Evolutionary conservation across 179 eudicot genomes (phyloP).

Genomic region (Nepenthes alata): DNA sequence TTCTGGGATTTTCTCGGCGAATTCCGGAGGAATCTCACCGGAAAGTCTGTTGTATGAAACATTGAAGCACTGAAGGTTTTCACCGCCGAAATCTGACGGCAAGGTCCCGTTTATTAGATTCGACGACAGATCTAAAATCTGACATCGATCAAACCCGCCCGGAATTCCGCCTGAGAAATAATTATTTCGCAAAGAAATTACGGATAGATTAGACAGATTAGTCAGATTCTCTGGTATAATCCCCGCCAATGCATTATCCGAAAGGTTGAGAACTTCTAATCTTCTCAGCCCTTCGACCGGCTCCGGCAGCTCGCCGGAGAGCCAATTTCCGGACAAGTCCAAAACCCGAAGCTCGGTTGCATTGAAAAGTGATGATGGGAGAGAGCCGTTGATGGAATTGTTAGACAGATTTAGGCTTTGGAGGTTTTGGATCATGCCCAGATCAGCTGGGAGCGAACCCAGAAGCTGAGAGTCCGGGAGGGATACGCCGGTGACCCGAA

Average conservation of each 20-base stretch:
- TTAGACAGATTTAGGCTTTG: constrained; percentile 39
- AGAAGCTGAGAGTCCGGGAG: constrained; percentile 50
- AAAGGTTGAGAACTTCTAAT: constrained; percentile 37
- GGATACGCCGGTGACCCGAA: constrained; percentile 35
- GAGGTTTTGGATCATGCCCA: constrained; percentile 51
- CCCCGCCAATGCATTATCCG: constrained; percentile 57
- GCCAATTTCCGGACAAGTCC: constrained; percentile 50
- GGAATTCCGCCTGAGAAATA: constrained; percentile 49
- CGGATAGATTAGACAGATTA: constrained; percentile 31
- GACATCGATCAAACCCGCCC: constrained; percentile 31
- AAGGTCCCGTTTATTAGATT: constrained; percentile 64
- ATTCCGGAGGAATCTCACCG: constrained; percentile 52
- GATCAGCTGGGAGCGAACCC: constrained; percentile 38
- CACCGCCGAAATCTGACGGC: constrained; percentile 40
- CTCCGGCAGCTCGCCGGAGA: constrained; percentile 52
- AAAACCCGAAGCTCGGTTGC: constrained; percentile 34
- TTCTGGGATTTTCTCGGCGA: constrained; percentile 32
- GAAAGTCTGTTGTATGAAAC: constrained; percentile 49
- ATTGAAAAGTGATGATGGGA: constrained; percentile 37
- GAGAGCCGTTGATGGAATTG: constrained; percentile 65
- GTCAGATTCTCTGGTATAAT: constrained; percentile 41
- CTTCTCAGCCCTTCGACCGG: constrained; percentile 26
- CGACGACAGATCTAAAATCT: constrained; percentile 51
- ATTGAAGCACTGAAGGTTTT: constrained; percentile 30
- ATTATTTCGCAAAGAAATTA: constrained; percentile 38